Conservation (phyloP, 225 moss, liverwort and hornwort species). For the Anthoceros angustus region DNA sequence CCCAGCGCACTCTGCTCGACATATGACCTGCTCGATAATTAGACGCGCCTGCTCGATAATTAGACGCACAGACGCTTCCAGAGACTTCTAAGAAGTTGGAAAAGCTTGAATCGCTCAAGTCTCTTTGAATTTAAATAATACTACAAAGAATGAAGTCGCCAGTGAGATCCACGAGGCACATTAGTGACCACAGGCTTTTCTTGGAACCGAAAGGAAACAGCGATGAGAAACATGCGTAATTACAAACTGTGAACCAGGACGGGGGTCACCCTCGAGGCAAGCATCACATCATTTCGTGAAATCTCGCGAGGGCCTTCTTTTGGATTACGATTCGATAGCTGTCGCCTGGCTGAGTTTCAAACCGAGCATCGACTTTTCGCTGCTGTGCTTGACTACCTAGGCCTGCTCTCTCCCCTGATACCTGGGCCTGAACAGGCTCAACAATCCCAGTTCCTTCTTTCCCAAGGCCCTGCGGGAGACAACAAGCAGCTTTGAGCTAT, state of each 20-base stretch:
- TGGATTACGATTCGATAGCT: conserved; percentile 97
- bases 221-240: not conserved
- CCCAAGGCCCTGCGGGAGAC: conserved; percentile 59
- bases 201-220: too few species aligned
- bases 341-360: conserved; percentile 97
- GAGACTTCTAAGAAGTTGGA: too few species aligned
- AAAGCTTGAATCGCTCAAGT: too few species aligned
- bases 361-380: conserved; percentile 66
- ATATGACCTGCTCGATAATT: too few species aligned
- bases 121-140: too few species aligned
- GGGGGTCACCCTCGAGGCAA: not conserved
- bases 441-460: conserved; percentile 96
- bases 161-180: too few species aligned
- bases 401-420: conserved; percentile 86
- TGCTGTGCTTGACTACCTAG: conserved; percentile 85
- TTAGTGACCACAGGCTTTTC: too few species aligned
- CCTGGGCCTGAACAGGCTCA: conserved; percentile 85
- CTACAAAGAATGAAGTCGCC: too few species aligned
- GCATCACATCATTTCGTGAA: conserved; percentile 79
- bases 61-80: too few species aligned
- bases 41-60: too few species aligned
- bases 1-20: too few species aligned
- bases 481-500: conserved; percentile 6
- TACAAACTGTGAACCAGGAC: not conserved
- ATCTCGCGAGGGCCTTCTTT: conserved; percentile 92